Base-by-base conservation (phyloP, 179 eudicot genomes). In the Pouteria campechiana region DNA sequence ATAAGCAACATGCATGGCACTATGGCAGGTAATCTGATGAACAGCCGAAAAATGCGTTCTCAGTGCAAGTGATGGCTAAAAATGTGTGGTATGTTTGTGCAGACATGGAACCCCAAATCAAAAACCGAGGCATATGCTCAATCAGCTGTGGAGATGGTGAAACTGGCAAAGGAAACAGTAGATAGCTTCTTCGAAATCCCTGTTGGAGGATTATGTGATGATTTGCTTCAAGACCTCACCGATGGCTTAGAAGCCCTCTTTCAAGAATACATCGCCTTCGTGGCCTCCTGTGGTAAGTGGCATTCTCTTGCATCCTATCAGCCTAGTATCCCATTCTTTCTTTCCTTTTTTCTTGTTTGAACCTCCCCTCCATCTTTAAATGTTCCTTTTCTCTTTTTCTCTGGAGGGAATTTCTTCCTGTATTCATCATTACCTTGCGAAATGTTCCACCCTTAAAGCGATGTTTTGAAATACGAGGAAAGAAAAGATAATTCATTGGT, bases 101-200 rank as follows among this genome's bases (percentile, higher is more conserved):
- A 90, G 98, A 76, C 90, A 55, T 90, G 98, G 98, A 90, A 86
- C 57, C 95, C 98, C 0, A 85, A 72, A 60, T 90, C 98, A 6
- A 85, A 90, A 64, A 59, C 69, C 4, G 98, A 90, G 57, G 93
- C 98, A 17, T 85, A 78, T 20, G 83, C 98, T 4, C 86, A 69
- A 36, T 78, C 98, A 31, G 76, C 93, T 3, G 72, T 66, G 23
- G 95, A 90, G 36, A 67, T 90, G 15, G 60, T 79, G 78, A 64
- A 45, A 43, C 49, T 58, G 45, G 69, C 68, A 35, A 85, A 58
- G 68, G 77, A 79, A 41, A 57, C 74, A 3, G 73, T 86, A 37
- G 77, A 76, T 6, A 78, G 63, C 38, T 90, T 85, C 66, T 76
- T 86, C 54, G 75, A 74, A 44, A 78, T 81, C 41, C 93, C 95